phyloP scores from a whole-genome alignment of 2,329 filamentous ascomycete species.

The Orbilia quercus region DNA sequence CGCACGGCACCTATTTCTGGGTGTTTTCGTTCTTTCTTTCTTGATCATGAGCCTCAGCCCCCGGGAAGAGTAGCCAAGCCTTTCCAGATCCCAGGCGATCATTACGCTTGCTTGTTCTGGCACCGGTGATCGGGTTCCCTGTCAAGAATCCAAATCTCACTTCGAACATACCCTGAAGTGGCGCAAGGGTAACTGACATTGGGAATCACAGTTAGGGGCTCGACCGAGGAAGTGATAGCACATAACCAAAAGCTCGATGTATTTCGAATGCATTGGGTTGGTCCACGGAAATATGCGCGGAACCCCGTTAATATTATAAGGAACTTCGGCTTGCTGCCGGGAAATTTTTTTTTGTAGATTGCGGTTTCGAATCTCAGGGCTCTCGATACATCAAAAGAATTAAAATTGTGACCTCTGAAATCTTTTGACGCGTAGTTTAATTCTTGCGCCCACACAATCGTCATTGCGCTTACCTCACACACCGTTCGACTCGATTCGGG shows the following conservation, averaged over 20 bases:
- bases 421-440: slow-evolving; percentile 40
- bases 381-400: neutral
- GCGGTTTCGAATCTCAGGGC: neutral
- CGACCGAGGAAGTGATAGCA: slow-evolving; percentile 7
- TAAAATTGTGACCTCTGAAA: neutral
- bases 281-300: neutral
- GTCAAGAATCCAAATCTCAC: slow-evolving; percentile 16
- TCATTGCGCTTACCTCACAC: slow-evolving; percentile 51
- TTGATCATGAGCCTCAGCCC: slow-evolving; percentile 54
- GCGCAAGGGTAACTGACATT: slow-evolving; percentile 22
- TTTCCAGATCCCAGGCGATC: slow-evolving; percentile 31
- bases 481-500: slow-evolving; percentile 11
- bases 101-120: slow-evolving; percentile 45
- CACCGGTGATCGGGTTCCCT: slow-evolving; percentile 26
- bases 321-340: neutral
- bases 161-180: slow-evolving; percentile 30
- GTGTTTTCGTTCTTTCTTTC: no score
- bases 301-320: slow-evolving; percentile 11
- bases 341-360: neutral
- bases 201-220: slow-evolving; percentile 23
- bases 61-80: slow-evolving; percentile 36
- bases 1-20: slow-evolving; percentile 46
- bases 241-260: neutral
- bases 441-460: slow-evolving; percentile 19
- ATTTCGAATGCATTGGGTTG: neutral